Evolutionary conservation across 345 rosid species (phyloP), one percentile per base, ranked within the genome.

Genomic region (Citrus glauca): DNA sequence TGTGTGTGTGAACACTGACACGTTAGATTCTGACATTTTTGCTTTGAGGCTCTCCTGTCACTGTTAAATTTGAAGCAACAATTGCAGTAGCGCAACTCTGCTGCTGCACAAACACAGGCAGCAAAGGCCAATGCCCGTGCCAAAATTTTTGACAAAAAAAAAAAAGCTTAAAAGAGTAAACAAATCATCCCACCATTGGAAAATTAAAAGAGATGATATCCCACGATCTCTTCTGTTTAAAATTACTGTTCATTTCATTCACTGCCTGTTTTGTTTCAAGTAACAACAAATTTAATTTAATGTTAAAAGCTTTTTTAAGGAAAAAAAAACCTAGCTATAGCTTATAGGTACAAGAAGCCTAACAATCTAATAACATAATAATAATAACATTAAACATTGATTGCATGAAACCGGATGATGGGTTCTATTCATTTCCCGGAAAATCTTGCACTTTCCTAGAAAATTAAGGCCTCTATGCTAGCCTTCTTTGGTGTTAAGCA

Each of bases 401-500:
- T 66, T 33, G 45, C 57, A 19, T 20, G 48, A 19, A 66, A 66
- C 48, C 4, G 57, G 57, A 1, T 35, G 22, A 6, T 35, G 69
- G 69, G 45, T 66, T 66, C 45, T 35, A 6, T 35, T 66, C 45
- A 35, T 82, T 82, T 82, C 68, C 85, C 17, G 81, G 85, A 45
- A 74, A 74, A 64, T 20, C 9, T 3, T 4, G 53, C 48, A 75
- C 77, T 82, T 83, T 82, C 66, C 85, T 45, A 83, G 84, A 80
- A 83, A 79, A n/a, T 60, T 76, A 92, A 77, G 37, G 93, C 98
- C 86, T 91, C 98, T 22, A 94, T 87, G 69, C 82, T 86, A 8
- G 90, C 92, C 66, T 92, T 92, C 94, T 91, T 95, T 4, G 81
- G 85, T 22, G 88, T 79, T 79, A 40, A 84, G 80, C 99, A 95